Percentiles rank a stretch among this genome's conserved stretches.
These are phyloP conservation scores for Ogataea wickerhamii DNA, from an alignment of 805 yeast species.

Conservation along the genomic window DNA sequence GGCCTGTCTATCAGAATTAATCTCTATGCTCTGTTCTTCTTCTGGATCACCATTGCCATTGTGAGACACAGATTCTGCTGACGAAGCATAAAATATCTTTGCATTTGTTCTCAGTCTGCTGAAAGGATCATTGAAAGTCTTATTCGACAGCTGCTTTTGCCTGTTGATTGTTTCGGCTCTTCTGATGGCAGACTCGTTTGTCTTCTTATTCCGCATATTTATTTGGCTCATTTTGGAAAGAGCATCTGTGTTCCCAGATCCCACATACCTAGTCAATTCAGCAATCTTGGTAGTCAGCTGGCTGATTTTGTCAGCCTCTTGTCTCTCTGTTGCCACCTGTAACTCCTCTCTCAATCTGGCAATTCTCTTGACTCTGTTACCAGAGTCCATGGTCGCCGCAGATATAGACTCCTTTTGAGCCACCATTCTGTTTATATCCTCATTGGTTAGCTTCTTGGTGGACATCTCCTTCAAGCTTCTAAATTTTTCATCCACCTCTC, in stretches of 20 bases:
- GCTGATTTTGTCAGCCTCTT: conserved; percentile 41
- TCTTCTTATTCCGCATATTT: conserved; percentile 79
- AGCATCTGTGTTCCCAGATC: conserved; percentile 31
- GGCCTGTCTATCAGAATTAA: conserved; percentile 20
- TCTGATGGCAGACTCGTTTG: conserved; percentile 73
- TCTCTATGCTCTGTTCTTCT: conserved; percentile 38
- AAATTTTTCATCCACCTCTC: conserved; percentile 61
- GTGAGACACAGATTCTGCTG: conserved; percentile 47
- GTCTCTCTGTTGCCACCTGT: conserved; percentile 65
- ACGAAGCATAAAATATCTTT: conserved; percentile 66
- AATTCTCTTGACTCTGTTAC: conserved; percentile 73
- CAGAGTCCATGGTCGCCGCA: conserved; percentile 54
- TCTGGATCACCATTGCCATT: conserved; percentile 47
- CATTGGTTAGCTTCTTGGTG: conserved; percentile 61
- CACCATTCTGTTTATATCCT: conserved; percentile 76
- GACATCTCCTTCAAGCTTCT: conserved; percentile 61
- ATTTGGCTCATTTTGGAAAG: conserved; percentile 60
- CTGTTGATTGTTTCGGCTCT: conserved; percentile 72
- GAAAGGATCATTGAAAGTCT: conserved; percentile 64
- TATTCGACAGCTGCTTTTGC: conserved; percentile 43
- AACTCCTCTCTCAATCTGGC: conserved; percentile 69
- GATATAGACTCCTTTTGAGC: conserved; percentile 59
- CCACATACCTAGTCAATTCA: conserved; percentile 34
- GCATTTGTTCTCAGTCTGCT: conserved; percentile 86
- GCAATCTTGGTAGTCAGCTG: conserved; percentile 45